Base-by-base conservation (phyloP, 2,329 filamentous ascomycete species). In the Lasiodiplodia citricola region DNA sequence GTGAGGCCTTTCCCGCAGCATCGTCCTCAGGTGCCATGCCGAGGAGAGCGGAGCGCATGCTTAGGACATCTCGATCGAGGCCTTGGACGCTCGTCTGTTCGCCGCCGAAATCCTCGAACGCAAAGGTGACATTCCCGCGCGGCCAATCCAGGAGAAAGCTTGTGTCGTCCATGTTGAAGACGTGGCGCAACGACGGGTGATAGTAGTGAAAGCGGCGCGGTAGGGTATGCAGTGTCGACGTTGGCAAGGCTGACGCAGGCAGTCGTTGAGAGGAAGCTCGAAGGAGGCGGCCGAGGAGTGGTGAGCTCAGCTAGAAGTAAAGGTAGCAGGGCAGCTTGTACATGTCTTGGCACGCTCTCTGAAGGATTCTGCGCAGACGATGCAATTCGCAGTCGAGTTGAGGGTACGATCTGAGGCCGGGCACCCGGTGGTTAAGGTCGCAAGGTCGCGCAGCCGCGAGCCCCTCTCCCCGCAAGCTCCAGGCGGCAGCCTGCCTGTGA, bases 11-110 rank as follows among this genome's bases (percentile, higher is more conserved):
- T 14, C 77, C 74, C 25, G 74, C 70, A 5, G 72, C 69, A 11
- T 75, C 74, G 16, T 75, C 70, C 66, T 84, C 82, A 69, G 84
- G 82, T 3, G 79, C 75, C 50, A 78, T 71, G 51, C 77, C 79
- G 4, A 84, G 73, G 1, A 84, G 70, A 13, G 80, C 77, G 58
- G 80, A 80, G n/a, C 73, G 70, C 16, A 76, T 72, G 41, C 77
- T 70, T 63, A 83, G 77, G 44, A 73, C 73, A 38, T 68, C 71
- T 2, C 75, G 69, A 68, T 74, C 72, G 66, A 84, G 71, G n/a
- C 77, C 74, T 21, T 72, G 70, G 31, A 83, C 77, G 44, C 14
- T 23, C 8, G 35, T 18, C 16, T 14, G 73, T 21, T 74, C 62
- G 37, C 77, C 77, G 50, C 75, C 71, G 21, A 73, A 72, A n/a